Percentiles rank a stretch among this genome's conserved stretches.
Conservation (phyloP, 371 early-diverging fungal species). For the Rhizomucor miehei region DNA sequence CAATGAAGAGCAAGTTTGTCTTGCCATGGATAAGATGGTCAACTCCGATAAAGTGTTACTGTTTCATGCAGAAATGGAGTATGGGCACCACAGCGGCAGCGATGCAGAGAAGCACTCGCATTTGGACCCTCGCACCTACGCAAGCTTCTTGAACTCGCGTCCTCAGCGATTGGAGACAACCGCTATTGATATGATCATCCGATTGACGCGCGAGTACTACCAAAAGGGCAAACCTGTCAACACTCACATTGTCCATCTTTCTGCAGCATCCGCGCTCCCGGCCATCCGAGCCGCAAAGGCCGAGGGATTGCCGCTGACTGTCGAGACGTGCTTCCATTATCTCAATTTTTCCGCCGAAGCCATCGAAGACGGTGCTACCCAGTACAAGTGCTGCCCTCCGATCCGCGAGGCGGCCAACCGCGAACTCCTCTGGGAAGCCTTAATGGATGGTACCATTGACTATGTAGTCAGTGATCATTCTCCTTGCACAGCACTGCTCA, state of each 20-base stretch:
- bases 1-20: slow-evolving; percentile 62
- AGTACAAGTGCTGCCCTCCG: slow-evolving; percentile 88
- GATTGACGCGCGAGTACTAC: slow-evolving; percentile 62
- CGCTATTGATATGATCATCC: slow-evolving; percentile 74
- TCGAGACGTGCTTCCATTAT: slow-evolving; percentile 85
- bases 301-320: slow-evolving; percentile 69
- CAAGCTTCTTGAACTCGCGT: slow-evolving; percentile 68
- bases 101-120: slow-evolving; percentile 22
- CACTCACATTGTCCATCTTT: slow-evolving; percentile 81
- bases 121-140: slow-evolving; percentile 53
- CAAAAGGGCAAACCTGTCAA: slow-evolving; percentile 56
- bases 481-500: slow-evolving; percentile 77
- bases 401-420: slow-evolving; percentile 74
- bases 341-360: slow-evolving; percentile 66
- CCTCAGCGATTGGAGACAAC: slow-evolving; percentile 68
- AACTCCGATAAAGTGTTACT: slow-evolving; percentile 55
- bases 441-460: slow-evolving; percentile 78
- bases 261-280: slow-evolving; percentile 73
- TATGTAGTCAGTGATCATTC: slow-evolving; percentile 85
- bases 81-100: slow-evolving; percentile 4
- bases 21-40: slow-evolving; percentile 62
- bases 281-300: slow-evolving; percentile 71
- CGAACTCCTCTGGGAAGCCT: slow-evolving; percentile 69
- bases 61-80: slow-evolving; percentile 82
- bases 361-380: slow-evolving; percentile 73